Conservation (phyloP, 805 yeast genomes). For the Kluyveromyces siamensis region DNA sequence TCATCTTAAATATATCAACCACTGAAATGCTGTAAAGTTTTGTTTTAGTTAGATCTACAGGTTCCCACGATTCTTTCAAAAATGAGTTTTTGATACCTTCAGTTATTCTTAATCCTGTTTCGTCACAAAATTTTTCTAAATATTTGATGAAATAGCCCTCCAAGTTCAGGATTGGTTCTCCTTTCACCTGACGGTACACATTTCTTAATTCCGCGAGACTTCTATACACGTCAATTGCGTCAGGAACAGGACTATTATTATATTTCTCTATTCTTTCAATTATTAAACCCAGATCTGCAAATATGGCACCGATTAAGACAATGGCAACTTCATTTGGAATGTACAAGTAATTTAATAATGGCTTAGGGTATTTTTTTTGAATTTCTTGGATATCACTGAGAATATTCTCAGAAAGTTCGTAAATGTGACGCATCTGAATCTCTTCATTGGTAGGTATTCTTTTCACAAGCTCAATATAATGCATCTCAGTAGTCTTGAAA, state of each 20-base stretch:
- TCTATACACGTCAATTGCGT: slow-evolving; percentile 49
- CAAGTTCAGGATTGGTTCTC: slow-evolving; percentile 36
- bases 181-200: slow-evolving; percentile 40
- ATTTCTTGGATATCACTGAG: slow-evolving; percentile 39
- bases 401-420: slow-evolving; percentile 46
- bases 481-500: slow-evolving; percentile 33
- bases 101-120: slow-evolving; percentile 37
- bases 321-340: slow-evolving; percentile 43
- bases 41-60: slow-evolving; percentile 36
- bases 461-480: slow-evolving; percentile 35
- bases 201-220: slow-evolving; percentile 44
- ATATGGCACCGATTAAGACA: slow-evolving; percentile 43
- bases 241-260: slow-evolving; percentile 35
- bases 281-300: slow-evolving; percentile 44
- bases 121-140: slow-evolving; percentile 32
- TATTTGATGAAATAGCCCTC: slow-evolving; percentile 49
- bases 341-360: slow-evolving; percentile 49
- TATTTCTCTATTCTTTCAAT: slow-evolving; percentile 41
- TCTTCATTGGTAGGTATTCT: slow-evolving; percentile 52
- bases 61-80: slow-evolving; percentile 47
- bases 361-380: slow-evolving; percentile 51
- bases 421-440: slow-evolving; percentile 45
- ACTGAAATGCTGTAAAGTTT: slow-evolving; percentile 50
- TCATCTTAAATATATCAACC: slow-evolving; percentile 54
- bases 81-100: slow-evolving; percentile 47